Evolutionary conservation across 1,284 basidiomycete genomes (phyloP).

Genomic region (Cryptococcus sp.): DNA sequence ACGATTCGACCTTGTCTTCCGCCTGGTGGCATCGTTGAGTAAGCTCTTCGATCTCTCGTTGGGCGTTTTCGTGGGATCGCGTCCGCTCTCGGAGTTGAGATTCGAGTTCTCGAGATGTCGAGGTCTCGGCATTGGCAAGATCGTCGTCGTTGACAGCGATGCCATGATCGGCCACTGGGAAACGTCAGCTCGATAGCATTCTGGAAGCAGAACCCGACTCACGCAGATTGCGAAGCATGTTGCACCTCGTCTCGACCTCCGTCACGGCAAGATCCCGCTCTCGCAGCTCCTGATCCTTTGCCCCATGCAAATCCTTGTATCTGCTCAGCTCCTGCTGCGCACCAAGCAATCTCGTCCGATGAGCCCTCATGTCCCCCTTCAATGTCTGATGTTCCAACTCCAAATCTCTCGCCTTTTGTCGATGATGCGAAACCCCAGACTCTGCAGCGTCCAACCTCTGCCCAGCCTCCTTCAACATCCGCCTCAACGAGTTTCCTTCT

Average conservation of each 20-base stretch:
- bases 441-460: constrained; percentile 65
- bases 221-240: constrained; percentile 71
- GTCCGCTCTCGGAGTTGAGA: constrained; percentile 64
- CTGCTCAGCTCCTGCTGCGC: constrained; percentile 67
- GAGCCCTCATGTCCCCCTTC: constrained; percentile 68
- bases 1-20: constrained; percentile 60
- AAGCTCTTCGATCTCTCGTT: constrained; percentile 48
- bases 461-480: constrained; percentile 70
- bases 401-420: constrained; percentile 58
- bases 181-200: background rate
- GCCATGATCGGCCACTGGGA: constrained; percentile 72
- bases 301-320: constrained; percentile 62
- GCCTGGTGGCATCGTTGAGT: constrained; percentile 63
- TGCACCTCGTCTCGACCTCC: constrained; percentile 68
- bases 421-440: constrained; percentile 64
- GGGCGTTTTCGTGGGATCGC: constrained; percentile 60
- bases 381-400: constrained; percentile 67
- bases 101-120: constrained; percentile 58
- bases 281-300: constrained; percentile 63
- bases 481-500: constrained; percentile 65
- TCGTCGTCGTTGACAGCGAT: constrained; percentile 68
- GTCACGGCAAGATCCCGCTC: constrained; percentile 64
- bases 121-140: constrained; percentile 37
- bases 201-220: constrained; percentile 7
- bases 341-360: constrained; percentile 69